Conservation (phyloP, 805 yeast genomes). For the Metschnikowia proteae region DNA sequence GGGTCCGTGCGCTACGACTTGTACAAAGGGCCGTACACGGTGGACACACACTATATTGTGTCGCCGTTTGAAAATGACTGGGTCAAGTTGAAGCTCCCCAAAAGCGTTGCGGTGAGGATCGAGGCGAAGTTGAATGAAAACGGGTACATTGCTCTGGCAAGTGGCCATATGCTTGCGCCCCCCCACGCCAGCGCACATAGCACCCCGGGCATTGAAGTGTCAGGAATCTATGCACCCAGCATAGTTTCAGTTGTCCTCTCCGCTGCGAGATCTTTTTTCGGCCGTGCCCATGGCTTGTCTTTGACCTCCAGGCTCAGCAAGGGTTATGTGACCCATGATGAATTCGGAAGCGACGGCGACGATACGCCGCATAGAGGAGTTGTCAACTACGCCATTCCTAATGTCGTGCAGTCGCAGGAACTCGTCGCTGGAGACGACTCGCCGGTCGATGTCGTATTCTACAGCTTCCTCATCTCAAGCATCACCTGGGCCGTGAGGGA, state of each 20-base stretch:
- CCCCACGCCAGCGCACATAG: not conserved
- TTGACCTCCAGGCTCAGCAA: constrained; percentile 31
- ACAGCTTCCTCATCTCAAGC: constrained; percentile 60
- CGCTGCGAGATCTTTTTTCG: not conserved
- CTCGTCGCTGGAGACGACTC: constrained; percentile 23
- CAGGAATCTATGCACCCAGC: not conserved
- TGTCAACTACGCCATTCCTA: constrained; percentile 62
- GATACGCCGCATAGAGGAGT: constrained; percentile 68
- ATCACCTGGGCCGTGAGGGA: constrained; percentile 30
- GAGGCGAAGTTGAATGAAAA: constrained; percentile 55
- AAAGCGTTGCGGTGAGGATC: constrained; percentile 50
- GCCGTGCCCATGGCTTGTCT: too few species aligned
- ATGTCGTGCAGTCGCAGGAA: constrained; percentile 61
- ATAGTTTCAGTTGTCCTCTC: not conserved
- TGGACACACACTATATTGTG: constrained; percentile 74
- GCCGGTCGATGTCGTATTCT: constrained; percentile 67
- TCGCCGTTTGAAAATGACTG: constrained; percentile 84
- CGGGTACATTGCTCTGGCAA: constrained; percentile 27
- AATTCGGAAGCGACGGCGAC: constrained; percentile 82
- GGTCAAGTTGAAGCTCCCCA: constrained; percentile 63
- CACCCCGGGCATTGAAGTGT: not conserved
- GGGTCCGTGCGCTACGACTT: constrained; percentile 88
- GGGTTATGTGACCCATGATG: constrained; percentile 84
- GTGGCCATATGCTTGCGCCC: not conserved
- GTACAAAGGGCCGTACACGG: constrained; percentile 78